Percentiles rank a stretch among this genome's conserved stretches.
phyloP scores from a whole-genome alignment of 1,139 yeast species.

The Sugiyamaella paludigena region DNA sequence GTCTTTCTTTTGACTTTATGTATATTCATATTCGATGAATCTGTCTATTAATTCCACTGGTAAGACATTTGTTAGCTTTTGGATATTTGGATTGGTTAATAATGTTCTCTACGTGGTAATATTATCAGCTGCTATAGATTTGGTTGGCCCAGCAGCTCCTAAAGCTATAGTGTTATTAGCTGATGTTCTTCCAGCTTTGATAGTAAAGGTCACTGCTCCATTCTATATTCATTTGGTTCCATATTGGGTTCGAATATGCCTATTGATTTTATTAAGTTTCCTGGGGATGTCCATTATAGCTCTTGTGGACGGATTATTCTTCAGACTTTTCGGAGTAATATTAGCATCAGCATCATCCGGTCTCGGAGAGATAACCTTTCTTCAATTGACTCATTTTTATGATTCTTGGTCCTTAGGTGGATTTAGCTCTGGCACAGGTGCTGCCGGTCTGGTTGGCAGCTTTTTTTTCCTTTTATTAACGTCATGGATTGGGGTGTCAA shows the following conservation, averaged over 20 bases:
- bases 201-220: conserved; percentile 71
- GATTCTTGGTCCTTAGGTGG: conserved; percentile 65
- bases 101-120: conserved; percentile 90
- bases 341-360: conserved; percentile 86
- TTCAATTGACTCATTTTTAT: conserved; percentile 71
- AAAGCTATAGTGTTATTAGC: conserved; percentile 83
- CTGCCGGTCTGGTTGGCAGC: conserved; percentile 87
- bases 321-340: conserved; percentile 65
- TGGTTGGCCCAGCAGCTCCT: conserved; percentile 81
- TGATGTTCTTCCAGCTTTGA: conserved; percentile 80
- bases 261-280: conserved; percentile 57
- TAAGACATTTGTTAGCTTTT: conserved; percentile 44
- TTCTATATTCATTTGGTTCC: conserved; percentile 68
- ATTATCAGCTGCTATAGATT: conserved; percentile 85
- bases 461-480: conserved; percentile 55
- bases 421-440: conserved; percentile 94
- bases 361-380: conserved; percentile 82
- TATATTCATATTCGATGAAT: background rate
- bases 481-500: conserved; percentile 49
- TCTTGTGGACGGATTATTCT: conserved; percentile 35
- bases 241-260: conserved; percentile 53
- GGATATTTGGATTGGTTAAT: conserved; percentile 82
- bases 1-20: background rate
- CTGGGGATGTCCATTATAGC: conserved; percentile 79
- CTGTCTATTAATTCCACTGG: conserved; percentile 8